phyloP scores from a whole-genome alignment of 768 basidiomycete species.

The Tylopilus vinaceipallidus region DNA sequence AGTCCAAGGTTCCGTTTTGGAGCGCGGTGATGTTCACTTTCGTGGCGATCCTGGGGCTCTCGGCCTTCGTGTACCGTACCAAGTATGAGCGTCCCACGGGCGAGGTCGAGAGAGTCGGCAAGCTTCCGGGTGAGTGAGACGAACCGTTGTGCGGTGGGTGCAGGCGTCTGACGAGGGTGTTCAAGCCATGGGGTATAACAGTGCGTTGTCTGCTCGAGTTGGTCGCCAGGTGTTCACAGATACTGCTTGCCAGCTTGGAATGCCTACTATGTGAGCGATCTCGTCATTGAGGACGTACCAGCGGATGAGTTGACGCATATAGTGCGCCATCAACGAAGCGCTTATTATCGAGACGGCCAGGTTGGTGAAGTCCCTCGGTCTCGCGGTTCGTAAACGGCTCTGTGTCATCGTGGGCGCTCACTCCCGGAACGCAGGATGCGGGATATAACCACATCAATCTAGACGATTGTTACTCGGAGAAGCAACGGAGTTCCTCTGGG shows the following conservation, averaged over 20 bases:
- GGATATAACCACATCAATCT: constrained; percentile 61
- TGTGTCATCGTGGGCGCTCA: background rate
- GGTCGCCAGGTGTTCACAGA: constrained; percentile 6
- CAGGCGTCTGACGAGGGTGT: background rate
- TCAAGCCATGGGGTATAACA: constrained; percentile 63
- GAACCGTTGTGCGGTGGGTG: background rate
- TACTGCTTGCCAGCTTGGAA: constrained; percentile 54
- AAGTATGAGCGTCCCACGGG: background rate
- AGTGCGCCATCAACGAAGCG: constrained; percentile 60
- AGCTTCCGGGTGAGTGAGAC: constrained; percentile 34
- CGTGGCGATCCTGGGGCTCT: constrained; percentile 20
- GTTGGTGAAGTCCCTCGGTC: constrained; percentile 50
- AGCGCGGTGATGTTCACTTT: constrained; percentile 16
- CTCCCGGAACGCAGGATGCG: constrained; percentile 39
- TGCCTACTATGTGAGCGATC: constrained; percentile 57
- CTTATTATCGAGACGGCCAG: constrained; percentile 49
- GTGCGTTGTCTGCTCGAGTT: constrained; percentile 34
- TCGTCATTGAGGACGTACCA: background rate
- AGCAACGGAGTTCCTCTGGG: constrained; percentile 46
- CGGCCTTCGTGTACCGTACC: constrained; percentile 12
- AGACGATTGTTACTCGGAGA: constrained; percentile 67
- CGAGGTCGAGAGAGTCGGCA: constrained; percentile 28
- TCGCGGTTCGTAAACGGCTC: constrained; percentile 39
- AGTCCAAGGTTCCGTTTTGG: constrained; percentile 4
- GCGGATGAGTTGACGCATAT: background rate